phyloP scores from a whole-genome alignment of 129 eudicot genomes.

The Dittrichia graveolens region DNA sequence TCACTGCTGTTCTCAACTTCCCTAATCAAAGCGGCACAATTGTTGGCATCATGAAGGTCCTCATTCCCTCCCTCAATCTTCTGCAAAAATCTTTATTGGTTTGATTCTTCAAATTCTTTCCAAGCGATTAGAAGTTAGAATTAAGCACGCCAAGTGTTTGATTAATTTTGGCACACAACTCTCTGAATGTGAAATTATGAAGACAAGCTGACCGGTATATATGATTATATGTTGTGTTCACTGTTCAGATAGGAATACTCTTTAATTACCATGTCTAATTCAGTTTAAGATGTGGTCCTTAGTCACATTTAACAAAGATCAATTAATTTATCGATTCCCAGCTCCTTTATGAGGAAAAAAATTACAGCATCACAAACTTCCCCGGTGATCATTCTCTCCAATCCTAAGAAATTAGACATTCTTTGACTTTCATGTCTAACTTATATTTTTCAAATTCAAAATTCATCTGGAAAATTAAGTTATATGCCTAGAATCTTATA shows the following conservation, averaged over 20 bases:
- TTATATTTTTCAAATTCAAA: background rate
- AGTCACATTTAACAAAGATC: too few relatives aligned
- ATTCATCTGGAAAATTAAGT: background rate
- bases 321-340: too few relatives aligned
- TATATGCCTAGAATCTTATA: background rate
- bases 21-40: slow-evolving; percentile 66
- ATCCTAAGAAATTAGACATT: background rate
- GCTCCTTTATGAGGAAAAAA: too few relatives aligned
- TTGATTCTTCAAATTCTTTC: background rate
- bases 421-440: slow-evolving; percentile 15
- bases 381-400: too few relatives aligned
- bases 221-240: too few relatives aligned
- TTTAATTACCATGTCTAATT: too few relatives aligned
- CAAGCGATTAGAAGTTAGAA: background rate
- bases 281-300: too few relatives aligned
- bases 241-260: too few relatives aligned
- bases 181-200: background rate
- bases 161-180: background rate
- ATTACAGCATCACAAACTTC: too few relatives aligned
- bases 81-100: background rate
- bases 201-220: too few relatives aligned
- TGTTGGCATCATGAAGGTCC: slow-evolving; percentile 93
- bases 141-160: slow-evolving; percentile 22
- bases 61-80: background rate
- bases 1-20: slow-evolving; percentile 73